phyloP scores from a whole-genome alignment of 1,284 basidiomycete species.

The Ganoderma sinense region DNA sequence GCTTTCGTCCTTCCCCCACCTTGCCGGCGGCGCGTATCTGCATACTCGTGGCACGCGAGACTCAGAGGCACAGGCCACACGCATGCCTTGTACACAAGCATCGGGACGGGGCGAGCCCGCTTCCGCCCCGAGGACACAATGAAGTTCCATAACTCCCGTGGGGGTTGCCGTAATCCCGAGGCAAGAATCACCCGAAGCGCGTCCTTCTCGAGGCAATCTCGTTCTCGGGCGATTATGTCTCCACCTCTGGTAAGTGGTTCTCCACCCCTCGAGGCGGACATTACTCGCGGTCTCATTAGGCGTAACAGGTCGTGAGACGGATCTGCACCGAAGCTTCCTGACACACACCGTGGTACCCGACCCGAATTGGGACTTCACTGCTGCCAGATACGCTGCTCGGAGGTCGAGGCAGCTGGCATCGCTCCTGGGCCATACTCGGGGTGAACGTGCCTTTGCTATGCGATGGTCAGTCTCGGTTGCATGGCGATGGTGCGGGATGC shows the following conservation, averaged over 20 bases:
- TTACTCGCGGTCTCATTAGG: not conserved
- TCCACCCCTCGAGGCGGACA: not conserved
- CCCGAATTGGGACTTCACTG: too few relatives aligned
- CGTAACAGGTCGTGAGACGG: not conserved
- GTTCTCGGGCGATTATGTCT: not conserved
- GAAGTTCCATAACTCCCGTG: not conserved
- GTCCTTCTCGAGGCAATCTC: not conserved
- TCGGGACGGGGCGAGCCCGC: not conserved
- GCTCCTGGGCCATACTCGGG: too few relatives aligned
- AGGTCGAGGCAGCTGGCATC: too few relatives aligned
- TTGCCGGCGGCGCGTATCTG: not conserved
- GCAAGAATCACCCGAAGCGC: not conserved
- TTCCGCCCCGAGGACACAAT: not conserved
- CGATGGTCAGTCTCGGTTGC: not conserved
- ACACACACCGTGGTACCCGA: not conserved
- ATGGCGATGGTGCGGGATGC: not conserved
- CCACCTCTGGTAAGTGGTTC: not conserved
- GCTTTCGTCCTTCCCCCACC: not conserved
- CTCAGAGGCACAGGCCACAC: not conserved
- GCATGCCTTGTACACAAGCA: not conserved
- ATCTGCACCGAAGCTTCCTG: not conserved
- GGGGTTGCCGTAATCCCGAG: not conserved
- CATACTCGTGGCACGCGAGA: not conserved
- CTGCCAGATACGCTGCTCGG: too few relatives aligned
- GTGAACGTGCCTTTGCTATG: too few relatives aligned